Evolutionary conservation across 345 rosid species (phyloP).

Genomic region (Moringa oleifera): DNA sequence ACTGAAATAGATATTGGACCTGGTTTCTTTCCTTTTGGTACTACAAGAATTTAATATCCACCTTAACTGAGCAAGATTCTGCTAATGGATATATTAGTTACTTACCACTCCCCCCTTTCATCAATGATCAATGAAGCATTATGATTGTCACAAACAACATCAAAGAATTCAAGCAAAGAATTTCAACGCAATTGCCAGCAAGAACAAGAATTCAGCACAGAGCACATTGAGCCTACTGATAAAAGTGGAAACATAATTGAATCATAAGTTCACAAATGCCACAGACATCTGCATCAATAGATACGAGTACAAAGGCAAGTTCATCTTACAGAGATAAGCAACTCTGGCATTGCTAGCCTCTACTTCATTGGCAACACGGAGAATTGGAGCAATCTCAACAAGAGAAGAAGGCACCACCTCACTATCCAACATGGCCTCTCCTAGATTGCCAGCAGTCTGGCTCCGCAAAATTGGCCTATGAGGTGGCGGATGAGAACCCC

Average conservation of each 20-base stretch:
- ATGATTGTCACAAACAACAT: neutral
- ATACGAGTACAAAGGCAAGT: neutral
- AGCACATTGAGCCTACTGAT: neutral
- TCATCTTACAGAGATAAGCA: constrained; percentile 56
- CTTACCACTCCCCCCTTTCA: neutral
- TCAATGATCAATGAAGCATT: neutral
- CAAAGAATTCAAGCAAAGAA: neutral
- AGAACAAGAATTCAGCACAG: neutral
- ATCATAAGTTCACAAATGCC: neutral
- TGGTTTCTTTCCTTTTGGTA: too few relatives aligned
- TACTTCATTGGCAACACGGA: constrained; percentile 64
- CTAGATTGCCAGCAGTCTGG: constrained; percentile 51
- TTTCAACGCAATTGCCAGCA: too few relatives aligned
- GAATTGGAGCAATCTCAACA: constrained; percentile 60
- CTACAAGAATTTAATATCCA: neutral
- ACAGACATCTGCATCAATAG: neutral
- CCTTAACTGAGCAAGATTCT: neutral
- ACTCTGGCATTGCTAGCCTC: constrained; percentile 51
- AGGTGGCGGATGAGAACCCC: constrained; percentile 33
- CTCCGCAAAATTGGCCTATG: constrained; percentile 49
- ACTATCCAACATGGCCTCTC: constrained; percentile 61
- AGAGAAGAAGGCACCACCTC: constrained; percentile 65
- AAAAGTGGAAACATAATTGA: neutral
- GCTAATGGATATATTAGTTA: too few relatives aligned
- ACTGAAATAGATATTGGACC: neutral